A percentile compares a stretch with the other conserved stretches of the same genome.
Evolutionary conservation across 306 rosid genomes (phyloP).

Genomic region (Glycine latifolia): DNA sequence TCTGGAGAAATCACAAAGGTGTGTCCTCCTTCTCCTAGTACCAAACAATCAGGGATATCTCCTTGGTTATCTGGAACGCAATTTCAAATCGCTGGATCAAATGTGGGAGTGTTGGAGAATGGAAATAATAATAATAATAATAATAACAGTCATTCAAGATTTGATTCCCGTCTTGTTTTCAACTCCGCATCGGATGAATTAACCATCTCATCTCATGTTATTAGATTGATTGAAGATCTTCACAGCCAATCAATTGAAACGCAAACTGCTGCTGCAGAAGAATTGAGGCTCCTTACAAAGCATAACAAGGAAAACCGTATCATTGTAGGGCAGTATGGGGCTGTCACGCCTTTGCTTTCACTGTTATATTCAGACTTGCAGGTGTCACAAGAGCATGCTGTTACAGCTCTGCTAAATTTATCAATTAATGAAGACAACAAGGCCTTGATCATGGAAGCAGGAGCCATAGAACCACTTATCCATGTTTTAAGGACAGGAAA

Average conservation of each 20-base stretch:
- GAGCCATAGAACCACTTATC: constrained; percentile 87
- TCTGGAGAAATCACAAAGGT: constrained; percentile 70
- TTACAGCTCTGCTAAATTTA: constrained; percentile 89
- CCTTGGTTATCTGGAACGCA: constrained; percentile 57
- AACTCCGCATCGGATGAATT: constrained; percentile 57
- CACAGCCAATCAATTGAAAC: constrained; percentile 65
- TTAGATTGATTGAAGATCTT: constrained; percentile 78
- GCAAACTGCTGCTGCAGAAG: constrained; percentile 85
- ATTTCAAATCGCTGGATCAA: constrained; percentile 49
- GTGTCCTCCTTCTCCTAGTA: constrained; percentile 48
- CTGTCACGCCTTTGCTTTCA: constrained; percentile 68
- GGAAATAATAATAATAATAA: constrained; percentile 48
- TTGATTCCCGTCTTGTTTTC: constrained; percentile 43
- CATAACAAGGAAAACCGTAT: constrained; percentile 80
- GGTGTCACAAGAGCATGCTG: constrained; percentile 89
- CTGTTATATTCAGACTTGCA: constrained; percentile 72
- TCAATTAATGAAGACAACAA: constrained; percentile 86
- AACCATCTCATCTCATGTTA: constrained; percentile 65
- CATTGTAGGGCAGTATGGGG: constrained; percentile 79
- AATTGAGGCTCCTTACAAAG: constrained; percentile 92
- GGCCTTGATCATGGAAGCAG: constrained; percentile 82
- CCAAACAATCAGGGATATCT: constrained; percentile 51
- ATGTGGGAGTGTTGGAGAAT: constrained; percentile 54
- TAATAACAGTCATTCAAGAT: constrained; percentile 44
- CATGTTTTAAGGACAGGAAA: constrained; percentile 84